A percentile compares a stretch with the other conserved stretches of the same genome.
Evolutionary conservation across 1,139 yeast genomes (phyloP).

Genomic region (Kazachstania sp.): DNA sequence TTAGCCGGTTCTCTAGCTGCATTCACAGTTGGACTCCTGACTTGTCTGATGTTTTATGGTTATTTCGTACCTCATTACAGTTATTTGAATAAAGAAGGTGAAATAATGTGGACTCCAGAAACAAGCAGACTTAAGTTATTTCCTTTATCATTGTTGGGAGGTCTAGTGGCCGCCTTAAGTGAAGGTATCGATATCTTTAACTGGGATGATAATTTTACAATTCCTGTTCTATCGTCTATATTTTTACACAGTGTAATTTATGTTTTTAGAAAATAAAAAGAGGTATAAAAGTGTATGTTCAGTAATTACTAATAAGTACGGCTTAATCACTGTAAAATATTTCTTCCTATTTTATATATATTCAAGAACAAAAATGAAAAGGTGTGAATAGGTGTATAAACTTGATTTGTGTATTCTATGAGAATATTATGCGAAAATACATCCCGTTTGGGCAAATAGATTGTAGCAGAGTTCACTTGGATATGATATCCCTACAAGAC

Average conservation of each 20-base stretch:
- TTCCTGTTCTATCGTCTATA: constrained; percentile 73
- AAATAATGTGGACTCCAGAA: constrained; percentile 54
- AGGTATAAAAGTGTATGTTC: too few species aligned
- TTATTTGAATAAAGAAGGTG: constrained; percentile 44
- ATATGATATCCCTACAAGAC: too few species aligned
- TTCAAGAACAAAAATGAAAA: too few species aligned
- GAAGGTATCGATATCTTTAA: constrained; percentile 70
- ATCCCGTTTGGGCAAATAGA: too few species aligned
- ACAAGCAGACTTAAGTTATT: constrained; percentile 49
- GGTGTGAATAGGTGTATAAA: too few species aligned
- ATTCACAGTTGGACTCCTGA: constrained; percentile 57
- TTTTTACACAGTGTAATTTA: constrained; percentile 45
- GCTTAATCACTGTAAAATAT: too few species aligned
- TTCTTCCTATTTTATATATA: too few species aligned
- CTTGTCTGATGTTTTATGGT: constrained; percentile 63
- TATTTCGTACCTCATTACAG: constrained; percentile 55
- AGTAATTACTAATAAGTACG: too few species aligned
- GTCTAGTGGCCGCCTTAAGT: constrained; percentile 73
- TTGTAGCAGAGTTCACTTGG: too few species aligned
- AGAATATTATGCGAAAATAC: too few species aligned
- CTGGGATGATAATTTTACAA: constrained; percentile 88
- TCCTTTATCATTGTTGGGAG: constrained; percentile 53
- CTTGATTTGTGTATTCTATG: too few species aligned
- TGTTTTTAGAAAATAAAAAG: constrained; percentile 22
- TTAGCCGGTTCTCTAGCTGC: constrained; percentile 89